Conservation (phyloP, 2,329 filamentous ascomycete species). For the Purpureocillium takamizusanense region DNA sequence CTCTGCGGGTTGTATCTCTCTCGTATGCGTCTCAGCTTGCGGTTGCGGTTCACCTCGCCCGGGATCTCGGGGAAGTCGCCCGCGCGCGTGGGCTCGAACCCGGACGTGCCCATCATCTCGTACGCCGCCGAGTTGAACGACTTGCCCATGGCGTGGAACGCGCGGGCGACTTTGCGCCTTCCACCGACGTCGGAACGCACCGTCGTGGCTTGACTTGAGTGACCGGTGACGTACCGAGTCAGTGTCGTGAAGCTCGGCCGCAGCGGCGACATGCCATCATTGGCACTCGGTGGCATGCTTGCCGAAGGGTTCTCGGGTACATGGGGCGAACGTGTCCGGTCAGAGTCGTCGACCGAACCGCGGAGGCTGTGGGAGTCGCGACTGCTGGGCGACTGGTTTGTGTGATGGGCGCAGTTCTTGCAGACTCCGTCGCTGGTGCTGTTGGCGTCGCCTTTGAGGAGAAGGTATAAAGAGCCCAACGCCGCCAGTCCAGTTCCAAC, state of each 20-base stretch:
- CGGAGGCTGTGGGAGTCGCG: not conserved
- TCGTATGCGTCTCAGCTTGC: conserved; percentile 24
- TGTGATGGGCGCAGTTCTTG: too few species aligned
- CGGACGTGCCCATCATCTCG: conserved; percentile 37
- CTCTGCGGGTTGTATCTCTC: conserved; percentile 27
- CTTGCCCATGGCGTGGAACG: conserved; percentile 31
- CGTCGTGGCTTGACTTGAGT: not conserved
- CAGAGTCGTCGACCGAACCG: not conserved
- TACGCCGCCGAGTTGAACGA: conserved; percentile 37
- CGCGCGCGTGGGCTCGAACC: conserved; percentile 36
- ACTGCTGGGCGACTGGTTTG: conserved; percentile 3
- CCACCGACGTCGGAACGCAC: conserved; percentile 11
- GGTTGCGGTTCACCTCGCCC: conserved; percentile 29
- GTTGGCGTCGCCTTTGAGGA: conserved; percentile 27
- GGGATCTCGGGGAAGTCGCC: conserved; percentile 47
- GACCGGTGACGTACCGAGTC: not conserved
- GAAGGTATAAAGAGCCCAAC: conserved; percentile 48
- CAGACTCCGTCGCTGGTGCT: not conserved
- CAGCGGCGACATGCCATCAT: not conserved
- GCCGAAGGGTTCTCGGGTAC: too few species aligned
- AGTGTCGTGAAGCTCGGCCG: not conserved
- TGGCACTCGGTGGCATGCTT: not conserved
- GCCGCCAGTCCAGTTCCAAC: conserved; percentile 49
- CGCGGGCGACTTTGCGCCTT: conserved; percentile 30
- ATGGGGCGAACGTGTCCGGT: not conserved